Evolutionary conservation across 768 basidiomycete genomes (phyloP), one percentile per base, ranked within the genome.

Genomic region (Cantharellus cinnabarinus): DNA sequence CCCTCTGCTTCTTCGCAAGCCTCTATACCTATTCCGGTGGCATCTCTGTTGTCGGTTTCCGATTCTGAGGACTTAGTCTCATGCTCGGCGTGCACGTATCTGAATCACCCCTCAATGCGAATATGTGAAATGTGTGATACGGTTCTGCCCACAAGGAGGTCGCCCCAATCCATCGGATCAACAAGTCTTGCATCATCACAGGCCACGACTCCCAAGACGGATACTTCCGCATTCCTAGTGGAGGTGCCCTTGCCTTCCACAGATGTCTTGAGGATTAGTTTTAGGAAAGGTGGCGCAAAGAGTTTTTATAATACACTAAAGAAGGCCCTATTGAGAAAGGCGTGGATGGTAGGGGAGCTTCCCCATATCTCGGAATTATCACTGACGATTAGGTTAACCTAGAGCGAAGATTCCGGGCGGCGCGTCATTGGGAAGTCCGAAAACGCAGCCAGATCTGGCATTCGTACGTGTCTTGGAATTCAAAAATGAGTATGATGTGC

Each of bases 51-150:
- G 7, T 7, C 52, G 39, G 15, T 15, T 20, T 40, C 42, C 41
- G 37, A 48, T 54, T 50, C 42, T 42, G 59, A 67, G 15, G 69
- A 69, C 2, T 67, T 75, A 41, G 73, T 85, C 50, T 70, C 83
- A 10, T 99, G 94, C 68, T 77, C 82, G 1, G 81, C 81, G 1
- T 99, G 95, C 67, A 98, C 94, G 1, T 99, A 93, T 68, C 73
- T 93, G 7, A 99, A 99, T 69, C 82, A 86, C 61, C 79, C 80
- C 0, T 82, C 78, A 1, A 73, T 91, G 59, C 69, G 69, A 0
- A 67, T 71, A 4, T 98, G 94, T 71, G 94, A 97, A 69, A 84
- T 98, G 2, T 98, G 94, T 67, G 76, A 75, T 3, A 83, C 89
- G 3, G 72, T 78, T 0, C 72, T 97, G 5, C 81, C 80, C 38